Evolutionary conservation across 768 basidiomycete species (phyloP).

Genomic region (Auriscalpium microsporum): DNA sequence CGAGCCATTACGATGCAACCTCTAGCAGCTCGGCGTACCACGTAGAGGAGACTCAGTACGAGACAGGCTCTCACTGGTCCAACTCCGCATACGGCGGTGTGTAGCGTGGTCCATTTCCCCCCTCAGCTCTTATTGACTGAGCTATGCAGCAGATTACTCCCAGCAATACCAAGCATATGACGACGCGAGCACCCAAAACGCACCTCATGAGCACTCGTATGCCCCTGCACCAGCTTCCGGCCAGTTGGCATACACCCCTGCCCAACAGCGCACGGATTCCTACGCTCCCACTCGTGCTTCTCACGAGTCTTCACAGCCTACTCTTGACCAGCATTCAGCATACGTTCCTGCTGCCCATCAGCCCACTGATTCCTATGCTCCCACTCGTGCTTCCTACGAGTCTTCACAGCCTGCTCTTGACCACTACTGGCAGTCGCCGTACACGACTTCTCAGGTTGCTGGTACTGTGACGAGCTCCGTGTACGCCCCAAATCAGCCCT

Average conservation of each 20-base stretch:
- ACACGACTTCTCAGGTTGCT: slow-evolving; percentile 4
- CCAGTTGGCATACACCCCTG: too few relatives aligned
- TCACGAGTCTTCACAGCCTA: neutral
- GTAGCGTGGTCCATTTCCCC: neutral
- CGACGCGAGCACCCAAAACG: too few relatives aligned
- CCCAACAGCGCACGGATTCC: neutral
- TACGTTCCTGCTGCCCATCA: neutral
- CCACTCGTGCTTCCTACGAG: neutral
- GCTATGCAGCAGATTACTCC: neutral
- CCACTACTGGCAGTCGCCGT: neutral
- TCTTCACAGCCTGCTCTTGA: neutral
- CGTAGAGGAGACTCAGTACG: neutral
- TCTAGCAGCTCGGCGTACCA: neutral
- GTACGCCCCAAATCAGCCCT: slow-evolving; percentile 21
- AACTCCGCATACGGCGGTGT: slow-evolving; percentile 6
- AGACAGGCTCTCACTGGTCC: slow-evolving; percentile 1
- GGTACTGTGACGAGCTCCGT: slow-evolving; percentile 8
- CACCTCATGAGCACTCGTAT: too few relatives aligned
- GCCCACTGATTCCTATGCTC: neutral
- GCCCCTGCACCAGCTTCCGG: too few relatives aligned
- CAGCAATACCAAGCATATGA: neutral
- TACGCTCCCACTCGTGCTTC: neutral
- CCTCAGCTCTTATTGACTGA: neutral
- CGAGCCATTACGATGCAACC: slow-evolving; percentile 3
- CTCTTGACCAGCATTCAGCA: neutral